Conservation (phyloP, 139 green algal genomes). For the Auxenochlorella protothecoides region DNA sequence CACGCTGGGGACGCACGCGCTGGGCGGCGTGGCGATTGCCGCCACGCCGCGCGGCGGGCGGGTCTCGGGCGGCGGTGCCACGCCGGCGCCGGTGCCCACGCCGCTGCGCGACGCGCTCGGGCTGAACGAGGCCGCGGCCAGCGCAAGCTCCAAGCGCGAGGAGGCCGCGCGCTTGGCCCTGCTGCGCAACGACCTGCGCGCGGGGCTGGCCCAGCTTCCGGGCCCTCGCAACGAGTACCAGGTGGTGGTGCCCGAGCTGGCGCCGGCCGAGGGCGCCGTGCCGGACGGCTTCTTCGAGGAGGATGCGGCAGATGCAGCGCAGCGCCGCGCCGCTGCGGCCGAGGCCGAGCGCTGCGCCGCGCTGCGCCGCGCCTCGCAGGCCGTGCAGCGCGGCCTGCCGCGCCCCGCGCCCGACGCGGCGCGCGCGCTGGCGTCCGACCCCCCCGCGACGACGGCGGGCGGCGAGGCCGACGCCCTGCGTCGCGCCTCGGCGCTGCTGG, state of each 20-base stretch:
- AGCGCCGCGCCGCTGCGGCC: conserved; percentile 31
- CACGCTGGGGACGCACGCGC: conserved; percentile 1
- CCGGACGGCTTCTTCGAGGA: conserved; percentile 51
- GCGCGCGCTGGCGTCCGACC: conserved; percentile 18
- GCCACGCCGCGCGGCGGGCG: conserved; percentile 1
- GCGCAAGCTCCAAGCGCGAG: conserved; percentile 13
- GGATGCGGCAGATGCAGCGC: conserved; percentile 66
- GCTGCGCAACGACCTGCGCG: conserved; percentile 44
- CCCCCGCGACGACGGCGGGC: neutral
- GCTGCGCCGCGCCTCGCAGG: conserved; percentile 28
- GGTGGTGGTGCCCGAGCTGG: conserved; percentile 56
- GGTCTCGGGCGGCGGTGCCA: conserved; percentile 14
- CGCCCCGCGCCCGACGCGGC: conserved; percentile 49
- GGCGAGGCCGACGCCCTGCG: neutral
- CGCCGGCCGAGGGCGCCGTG: conserved; percentile 27
- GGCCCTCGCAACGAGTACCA: conserved; percentile 84
- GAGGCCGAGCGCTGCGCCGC: conserved; percentile 40
- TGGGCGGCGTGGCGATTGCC: conserved; percentile 8
- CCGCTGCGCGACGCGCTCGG: conserved; percentile 68
- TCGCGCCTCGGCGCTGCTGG: neutral
- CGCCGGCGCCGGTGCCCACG: conserved; percentile 33
- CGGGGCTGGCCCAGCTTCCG: conserved; percentile 63
- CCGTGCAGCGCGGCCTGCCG: conserved; percentile 64
- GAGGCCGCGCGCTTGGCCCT: conserved; percentile 18
- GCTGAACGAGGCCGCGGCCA: conserved; percentile 66